Conservation (phyloP, 306 rosid species). For the Prunus davidiana region DNA sequence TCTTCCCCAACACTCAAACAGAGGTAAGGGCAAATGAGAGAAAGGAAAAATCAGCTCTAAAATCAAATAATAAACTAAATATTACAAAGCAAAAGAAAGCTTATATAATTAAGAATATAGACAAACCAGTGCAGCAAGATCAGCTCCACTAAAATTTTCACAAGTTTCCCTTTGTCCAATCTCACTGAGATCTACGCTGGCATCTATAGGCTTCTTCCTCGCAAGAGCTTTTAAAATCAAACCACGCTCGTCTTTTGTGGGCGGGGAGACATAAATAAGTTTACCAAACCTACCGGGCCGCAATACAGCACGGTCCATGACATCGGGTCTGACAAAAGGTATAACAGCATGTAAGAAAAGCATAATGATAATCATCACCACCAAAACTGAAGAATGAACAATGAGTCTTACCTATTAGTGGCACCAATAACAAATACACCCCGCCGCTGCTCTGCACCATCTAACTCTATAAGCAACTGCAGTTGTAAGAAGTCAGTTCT, state of each 20-base stretch:
- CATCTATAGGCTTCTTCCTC: conserved; percentile 45
- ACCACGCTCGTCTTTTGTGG: conserved; percentile 43
- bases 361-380: neutral
- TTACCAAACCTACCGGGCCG: conserved; percentile 65
- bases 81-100: neutral
- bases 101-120: neutral
- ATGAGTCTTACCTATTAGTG: conserved; percentile 61
- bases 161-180: conserved; percentile 47
- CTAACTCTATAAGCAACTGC: conserved; percentile 66
- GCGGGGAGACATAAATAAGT: conserved; percentile 61
- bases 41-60: too few relatives aligned
- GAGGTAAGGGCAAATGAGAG: neutral
- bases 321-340: conserved; percentile 49
- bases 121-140: conserved; percentile 55
- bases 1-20: neutral
- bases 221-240: conserved; percentile 56
- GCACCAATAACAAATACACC: conserved; percentile 95
- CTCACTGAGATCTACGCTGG: conserved; percentile 38
- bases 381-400: conserved; percentile 12
- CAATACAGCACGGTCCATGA: conserved; percentile 51
- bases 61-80: too few relatives aligned
- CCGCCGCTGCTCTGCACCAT: conserved; percentile 67
- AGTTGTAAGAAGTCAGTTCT: conserved; percentile 19
- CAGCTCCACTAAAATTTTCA: conserved; percentile 64
- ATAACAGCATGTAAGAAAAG: conserved; percentile 2